Percentiles rank a stretch among this genome's conserved stretches.
phyloP scores from a whole-genome alignment of 139 green algal species.

The Picochlorum sp. region DNA sequence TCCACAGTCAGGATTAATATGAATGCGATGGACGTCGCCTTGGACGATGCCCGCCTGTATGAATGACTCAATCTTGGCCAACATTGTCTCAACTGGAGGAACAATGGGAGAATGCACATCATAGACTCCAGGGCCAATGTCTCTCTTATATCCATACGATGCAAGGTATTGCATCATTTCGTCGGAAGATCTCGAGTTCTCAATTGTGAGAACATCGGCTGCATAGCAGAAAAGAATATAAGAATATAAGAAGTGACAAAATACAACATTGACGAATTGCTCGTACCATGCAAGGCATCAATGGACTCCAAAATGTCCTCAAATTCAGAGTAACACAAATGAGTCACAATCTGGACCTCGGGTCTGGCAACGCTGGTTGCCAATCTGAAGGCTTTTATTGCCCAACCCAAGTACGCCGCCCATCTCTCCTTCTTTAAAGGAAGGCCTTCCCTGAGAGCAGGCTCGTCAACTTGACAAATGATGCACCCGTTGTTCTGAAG shows the following conservation, averaged over 20 bases:
- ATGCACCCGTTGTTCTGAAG: conserved; percentile 71
- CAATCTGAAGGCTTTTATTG: conserved; percentile 74
- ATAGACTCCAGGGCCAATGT: conserved; percentile 80
- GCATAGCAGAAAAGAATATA: neutral
- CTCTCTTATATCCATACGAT: conserved; percentile 53
- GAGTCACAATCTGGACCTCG: conserved; percentile 67
- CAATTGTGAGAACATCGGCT: conserved; percentile 88
- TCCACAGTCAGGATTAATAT: conserved; percentile 81
- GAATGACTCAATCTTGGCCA: conserved; percentile 52
- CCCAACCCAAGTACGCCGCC: conserved; percentile 76
- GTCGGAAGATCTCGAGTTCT: conserved; percentile 76
- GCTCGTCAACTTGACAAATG: conserved; percentile 84
- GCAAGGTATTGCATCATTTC: conserved; percentile 70
- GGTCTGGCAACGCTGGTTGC: conserved; percentile 33
- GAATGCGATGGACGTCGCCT: conserved; percentile 49
- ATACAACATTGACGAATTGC: neutral
- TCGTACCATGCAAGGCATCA: conserved; percentile 42
- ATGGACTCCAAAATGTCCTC: conserved; percentile 78
- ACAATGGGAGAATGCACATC: conserved; percentile 83
- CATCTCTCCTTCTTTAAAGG: conserved; percentile 65
- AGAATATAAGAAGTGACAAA: neutral
- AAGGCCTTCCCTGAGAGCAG: conserved; percentile 83
- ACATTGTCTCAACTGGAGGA: conserved; percentile 53
- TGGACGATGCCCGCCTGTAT: conserved; percentile 53
- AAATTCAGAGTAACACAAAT: conserved; percentile 91